These are phyloP conservation scores for Croton laevigatus DNA, from an alignment of 441 rosid species.

Conservation along the genomic window DNA sequence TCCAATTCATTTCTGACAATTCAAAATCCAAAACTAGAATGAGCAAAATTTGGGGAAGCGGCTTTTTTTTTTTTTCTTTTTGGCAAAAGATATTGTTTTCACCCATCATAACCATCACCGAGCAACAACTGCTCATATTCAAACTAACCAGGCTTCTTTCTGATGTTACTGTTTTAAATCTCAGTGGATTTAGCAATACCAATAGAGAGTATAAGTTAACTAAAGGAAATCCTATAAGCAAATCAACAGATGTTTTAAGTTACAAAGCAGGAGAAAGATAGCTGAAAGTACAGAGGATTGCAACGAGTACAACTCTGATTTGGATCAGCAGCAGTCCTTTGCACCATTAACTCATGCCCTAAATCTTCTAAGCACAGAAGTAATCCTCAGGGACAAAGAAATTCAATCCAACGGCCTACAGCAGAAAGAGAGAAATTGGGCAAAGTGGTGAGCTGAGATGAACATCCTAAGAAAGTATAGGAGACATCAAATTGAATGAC, in stretches of 20 bases:
- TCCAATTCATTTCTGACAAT: too few species aligned
- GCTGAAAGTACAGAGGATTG: not conserved
- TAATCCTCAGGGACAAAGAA: constrained; percentile 83
- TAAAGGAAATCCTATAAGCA: not conserved
- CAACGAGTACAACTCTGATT: constrained; percentile 7
- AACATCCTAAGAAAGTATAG: too few species aligned
- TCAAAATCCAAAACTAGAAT: too few species aligned
- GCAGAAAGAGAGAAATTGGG: constrained; percentile 13
- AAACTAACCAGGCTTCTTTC: not conserved
- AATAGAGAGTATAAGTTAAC: not conserved
- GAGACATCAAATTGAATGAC: too few species aligned
- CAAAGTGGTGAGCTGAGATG: not conserved
- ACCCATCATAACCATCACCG: too few species aligned
- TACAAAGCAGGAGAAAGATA: not conserved
- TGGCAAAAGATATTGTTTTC: too few species aligned
- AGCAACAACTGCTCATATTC: too few species aligned
- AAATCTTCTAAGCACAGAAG: constrained; percentile 29
- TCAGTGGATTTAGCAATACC: not conserved
- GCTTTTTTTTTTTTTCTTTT: too few species aligned
- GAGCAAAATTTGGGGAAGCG: too few species aligned
- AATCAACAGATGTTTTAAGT: not conserved
- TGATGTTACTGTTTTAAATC: not conserved
- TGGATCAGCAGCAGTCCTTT: not conserved
- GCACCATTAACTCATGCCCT: not conserved
- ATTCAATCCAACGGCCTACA: constrained; percentile 75